These are phyloP conservation scores for Aspergillus felis DNA, from an alignment of 2,329 filamentous ascomycete genomes.

Conservation along the genomic window DNA sequence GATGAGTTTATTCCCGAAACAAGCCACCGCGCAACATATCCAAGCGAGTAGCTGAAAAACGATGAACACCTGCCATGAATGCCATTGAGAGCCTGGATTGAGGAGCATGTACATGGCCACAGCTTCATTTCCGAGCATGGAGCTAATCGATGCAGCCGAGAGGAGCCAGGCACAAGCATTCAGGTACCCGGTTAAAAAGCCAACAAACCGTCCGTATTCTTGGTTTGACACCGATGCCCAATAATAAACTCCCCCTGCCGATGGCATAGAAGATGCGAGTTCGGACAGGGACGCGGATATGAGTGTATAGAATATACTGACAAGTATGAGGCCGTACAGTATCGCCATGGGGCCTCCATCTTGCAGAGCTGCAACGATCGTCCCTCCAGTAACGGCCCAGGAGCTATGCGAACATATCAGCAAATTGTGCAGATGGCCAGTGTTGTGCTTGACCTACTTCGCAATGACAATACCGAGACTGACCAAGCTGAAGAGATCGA, in stretches of 20 bases:
- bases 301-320: conserved; percentile 49
- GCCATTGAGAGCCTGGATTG: conserved; percentile 19
- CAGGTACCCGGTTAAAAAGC: conserved; percentile 37
- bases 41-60: conserved; percentile 48
- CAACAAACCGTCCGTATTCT: conserved; percentile 44
- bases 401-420: conserved; percentile 44
- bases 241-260: conserved; percentile 53
- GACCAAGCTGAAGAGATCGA: conserved; percentile 53
- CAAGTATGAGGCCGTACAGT: conserved; percentile 52
- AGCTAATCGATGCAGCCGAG: conserved; percentile 28
- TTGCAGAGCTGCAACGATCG: conserved; percentile 50
- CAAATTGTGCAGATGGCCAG: background rate
- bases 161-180: conserved; percentile 32
- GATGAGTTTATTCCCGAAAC: conserved; percentile 49
- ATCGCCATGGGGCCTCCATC: conserved; percentile 60
- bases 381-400: conserved; percentile 59
- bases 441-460: conserved; percentile 16
- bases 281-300: conserved; percentile 55
- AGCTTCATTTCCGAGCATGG: conserved; percentile 29
- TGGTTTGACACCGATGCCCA: conserved; percentile 53
- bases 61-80: conserved; percentile 30
- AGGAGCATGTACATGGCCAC: conserved; percentile 30
- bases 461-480: conserved; percentile 55
- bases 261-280: conserved; percentile 55
- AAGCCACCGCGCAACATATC: conserved; percentile 47